Evolutionary conservation across 225 moss, liverwort and hornwort species (phyloP).

Genomic region (Marchantia paleacea): DNA sequence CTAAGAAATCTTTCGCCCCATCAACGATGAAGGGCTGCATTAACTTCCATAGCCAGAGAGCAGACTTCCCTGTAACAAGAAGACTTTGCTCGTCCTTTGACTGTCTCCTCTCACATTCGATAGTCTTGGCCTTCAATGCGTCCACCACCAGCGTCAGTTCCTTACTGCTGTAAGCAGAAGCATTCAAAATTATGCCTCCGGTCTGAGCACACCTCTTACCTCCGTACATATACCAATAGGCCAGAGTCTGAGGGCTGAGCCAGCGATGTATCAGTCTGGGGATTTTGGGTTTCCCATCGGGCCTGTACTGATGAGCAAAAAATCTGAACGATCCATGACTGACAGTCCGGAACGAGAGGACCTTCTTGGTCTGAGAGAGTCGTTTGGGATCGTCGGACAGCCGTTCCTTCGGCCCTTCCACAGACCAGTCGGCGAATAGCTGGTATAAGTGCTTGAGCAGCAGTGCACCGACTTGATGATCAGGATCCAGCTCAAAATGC

Average conservation of each 20-base stretch:
- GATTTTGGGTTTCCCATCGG: constrained; percentile 61
- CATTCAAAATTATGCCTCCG: constrained; percentile 71
- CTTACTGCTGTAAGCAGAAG: constrained; percentile 60
- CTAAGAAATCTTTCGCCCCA: constrained; percentile 52
- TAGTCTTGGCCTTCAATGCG: constrained; percentile 63
- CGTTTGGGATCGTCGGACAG: constrained; percentile 27
- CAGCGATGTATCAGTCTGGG: constrained; percentile 87
- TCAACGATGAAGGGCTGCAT: constrained; percentile 74
- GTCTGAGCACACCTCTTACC: constrained; percentile 61
- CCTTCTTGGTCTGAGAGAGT: constrained; percentile 25
- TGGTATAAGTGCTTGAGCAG: constrained; percentile 72
- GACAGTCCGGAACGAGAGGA: constrained; percentile 64
- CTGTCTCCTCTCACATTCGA: constrained; percentile 63
- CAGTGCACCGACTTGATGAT: constrained; percentile 45
- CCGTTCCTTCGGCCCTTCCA: constrained; percentile 50
- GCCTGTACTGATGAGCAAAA: constrained; percentile 94
- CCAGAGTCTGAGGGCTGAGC: constrained; percentile 81
- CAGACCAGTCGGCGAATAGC: constrained; percentile 71
- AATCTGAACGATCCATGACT: constrained; percentile 87
- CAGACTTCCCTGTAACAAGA: constrained; percentile 63
- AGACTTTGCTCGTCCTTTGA: constrained; percentile 44
- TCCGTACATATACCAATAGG: constrained; percentile 97
- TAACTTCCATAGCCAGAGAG: constrained; percentile 82
- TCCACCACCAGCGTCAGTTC: constrained; percentile 82
- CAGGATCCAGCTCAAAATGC: constrained; percentile 61